These are phyloP conservation scores for Neurospora discreta DNA, from an alignment of 495 filamentous ascomycete species.

Conservation along the genomic window DNA sequence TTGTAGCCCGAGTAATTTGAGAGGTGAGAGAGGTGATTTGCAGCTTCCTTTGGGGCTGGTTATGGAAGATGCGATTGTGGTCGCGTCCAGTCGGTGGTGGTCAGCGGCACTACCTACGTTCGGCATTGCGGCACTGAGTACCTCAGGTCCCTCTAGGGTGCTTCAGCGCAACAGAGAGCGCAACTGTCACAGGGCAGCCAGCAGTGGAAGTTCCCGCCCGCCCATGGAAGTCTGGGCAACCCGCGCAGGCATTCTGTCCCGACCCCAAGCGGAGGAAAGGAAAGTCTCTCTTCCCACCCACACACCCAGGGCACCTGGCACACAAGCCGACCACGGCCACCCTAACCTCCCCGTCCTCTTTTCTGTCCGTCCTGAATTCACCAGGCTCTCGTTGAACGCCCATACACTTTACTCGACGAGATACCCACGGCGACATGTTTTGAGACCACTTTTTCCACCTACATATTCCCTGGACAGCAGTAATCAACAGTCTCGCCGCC, in stretches of 20 bases:
- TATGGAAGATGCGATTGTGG: background rate
- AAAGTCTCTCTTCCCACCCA: background rate
- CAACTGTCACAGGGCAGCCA: too few relatives aligned
- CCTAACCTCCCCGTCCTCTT: background rate
- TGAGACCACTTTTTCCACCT: background rate
- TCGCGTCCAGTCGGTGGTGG: background rate
- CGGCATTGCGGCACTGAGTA: too few relatives aligned
- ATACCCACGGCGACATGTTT: background rate
- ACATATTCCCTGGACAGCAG: background rate
- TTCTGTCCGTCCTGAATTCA: too few relatives aligned
- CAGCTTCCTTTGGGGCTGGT: background rate
- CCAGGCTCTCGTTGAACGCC: too few relatives aligned
- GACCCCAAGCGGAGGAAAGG: background rate
- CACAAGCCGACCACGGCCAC: constrained; percentile 1
- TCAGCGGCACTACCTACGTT: too few relatives aligned
- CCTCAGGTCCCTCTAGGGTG: background rate
- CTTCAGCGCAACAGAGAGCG: background rate
- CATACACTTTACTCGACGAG: background rate
- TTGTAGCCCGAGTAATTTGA: background rate
- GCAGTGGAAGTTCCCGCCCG: background rate
- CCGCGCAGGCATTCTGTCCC: background rate
- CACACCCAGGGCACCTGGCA: too few relatives aligned
- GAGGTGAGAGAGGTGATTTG: background rate
- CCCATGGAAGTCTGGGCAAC: background rate
- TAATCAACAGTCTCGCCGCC: background rate